These are phyloP conservation scores for Phytomonas francai DNA, from an alignment of 208 protist genomes.

Conservation along the genomic window DNA sequence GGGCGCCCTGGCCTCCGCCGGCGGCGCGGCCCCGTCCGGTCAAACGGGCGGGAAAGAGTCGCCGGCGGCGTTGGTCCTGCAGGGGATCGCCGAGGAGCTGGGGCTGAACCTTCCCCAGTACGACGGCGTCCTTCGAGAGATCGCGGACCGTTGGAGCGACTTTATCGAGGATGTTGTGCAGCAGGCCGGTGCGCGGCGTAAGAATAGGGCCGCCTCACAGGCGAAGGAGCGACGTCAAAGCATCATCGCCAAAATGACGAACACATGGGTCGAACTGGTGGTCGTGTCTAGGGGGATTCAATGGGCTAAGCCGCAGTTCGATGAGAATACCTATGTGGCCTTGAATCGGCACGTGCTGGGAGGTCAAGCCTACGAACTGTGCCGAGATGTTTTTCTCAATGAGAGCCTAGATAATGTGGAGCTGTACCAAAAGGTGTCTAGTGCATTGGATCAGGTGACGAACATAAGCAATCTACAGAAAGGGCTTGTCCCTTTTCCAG, in stretches of 20 bases:
- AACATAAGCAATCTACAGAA: constrained; percentile 22
- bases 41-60: constrained; percentile 9
- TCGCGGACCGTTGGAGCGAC: constrained; percentile 27
- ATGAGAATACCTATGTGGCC: constrained; percentile 23
- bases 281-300: constrained; percentile 36
- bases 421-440: constrained; percentile 29
- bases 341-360: constrained; percentile 34
- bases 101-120: constrained; percentile 27
- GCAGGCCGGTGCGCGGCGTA: constrained; percentile 19
- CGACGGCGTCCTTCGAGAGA: constrained; percentile 23
- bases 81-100: constrained; percentile 19
- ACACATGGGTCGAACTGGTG: constrained; percentile 34
- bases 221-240: constrained; percentile 25
- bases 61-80: constrained; percentile 7
- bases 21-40: not conserved
- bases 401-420: constrained; percentile 46
- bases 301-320: constrained; percentile 43
- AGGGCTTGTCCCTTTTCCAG: constrained; percentile 30
- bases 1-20: constrained; percentile 10
- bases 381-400: constrained; percentile 40
- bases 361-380: constrained; percentile 26
- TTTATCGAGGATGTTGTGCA: constrained; percentile 25
- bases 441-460: constrained; percentile 24
- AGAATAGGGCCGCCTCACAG: constrained; percentile 28
- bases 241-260: constrained; percentile 32